These are phyloP conservation scores for Saccharomyces uvarum DNA, from an alignment of 1,139 yeast genomes.

Conservation along the genomic window DNA sequence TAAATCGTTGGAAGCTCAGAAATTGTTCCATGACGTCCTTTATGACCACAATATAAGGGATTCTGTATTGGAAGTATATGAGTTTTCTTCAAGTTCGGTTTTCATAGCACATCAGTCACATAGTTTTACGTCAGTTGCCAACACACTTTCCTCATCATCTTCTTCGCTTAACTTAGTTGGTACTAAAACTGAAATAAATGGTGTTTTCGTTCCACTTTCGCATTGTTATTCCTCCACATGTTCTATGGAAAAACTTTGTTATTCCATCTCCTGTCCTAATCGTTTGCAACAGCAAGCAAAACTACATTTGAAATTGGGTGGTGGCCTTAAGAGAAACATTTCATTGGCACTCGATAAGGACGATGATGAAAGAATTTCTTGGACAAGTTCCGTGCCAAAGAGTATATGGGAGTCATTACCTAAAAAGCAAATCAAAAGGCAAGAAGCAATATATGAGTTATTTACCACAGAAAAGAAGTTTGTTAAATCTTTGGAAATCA, in stretches of 20 bases:
- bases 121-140: background rate
- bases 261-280: constrained; percentile 93
- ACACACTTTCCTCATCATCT: background rate
- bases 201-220: constrained; percentile 85
- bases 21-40: constrained; percentile 89
- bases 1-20: constrained; percentile 88
- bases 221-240: constrained; percentile 97
- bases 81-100: constrained; percentile 52
- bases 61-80: constrained; percentile 79
- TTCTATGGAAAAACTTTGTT: constrained; percentile 78
- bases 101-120: constrained; percentile 21
- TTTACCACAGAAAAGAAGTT: constrained; percentile 92
- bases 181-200: constrained; percentile 38
- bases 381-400: constrained; percentile 91
- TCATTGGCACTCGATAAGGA: constrained; percentile 67
- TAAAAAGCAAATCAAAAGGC: constrained; percentile 83
- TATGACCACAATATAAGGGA: constrained; percentile 90
- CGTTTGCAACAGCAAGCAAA: constrained; percentile 93
- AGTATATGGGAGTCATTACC: constrained; percentile 71
- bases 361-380: constrained; percentile 78
- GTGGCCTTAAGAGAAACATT: constrained; percentile 78
- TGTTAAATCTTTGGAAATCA: constrained; percentile 86
- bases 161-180: constrained; percentile 1
- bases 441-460: constrained; percentile 90
- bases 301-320: constrained; percentile 77